These are phyloP conservation scores for Penicillium fuscoglaucum DNA, from an alignment of 2,329 filamentous ascomycete genomes.

Conservation along the genomic window DNA sequence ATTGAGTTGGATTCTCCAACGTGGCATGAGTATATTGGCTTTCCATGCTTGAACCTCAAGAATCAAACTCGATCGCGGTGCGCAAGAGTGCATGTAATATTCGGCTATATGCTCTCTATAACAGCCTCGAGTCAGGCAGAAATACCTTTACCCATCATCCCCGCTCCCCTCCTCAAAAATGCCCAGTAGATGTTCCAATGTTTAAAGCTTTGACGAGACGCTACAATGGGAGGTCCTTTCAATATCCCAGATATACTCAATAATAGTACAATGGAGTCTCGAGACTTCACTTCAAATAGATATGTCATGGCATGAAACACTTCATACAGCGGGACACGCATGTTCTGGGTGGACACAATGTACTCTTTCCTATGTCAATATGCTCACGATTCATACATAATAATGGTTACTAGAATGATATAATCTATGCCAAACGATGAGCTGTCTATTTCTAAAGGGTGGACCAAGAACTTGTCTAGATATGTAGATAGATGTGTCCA, in stretches of 20 bases:
- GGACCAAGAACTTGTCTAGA: neutral
- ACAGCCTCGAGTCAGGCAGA: too few species aligned
- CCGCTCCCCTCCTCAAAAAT: too few species aligned
- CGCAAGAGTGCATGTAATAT: too few species aligned
- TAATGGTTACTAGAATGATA: neutral
- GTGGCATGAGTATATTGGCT: too few species aligned
- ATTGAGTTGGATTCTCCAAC: too few species aligned
- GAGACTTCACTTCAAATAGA: conserved; percentile 14
- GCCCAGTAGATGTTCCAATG: neutral
- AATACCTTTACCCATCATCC: too few species aligned
- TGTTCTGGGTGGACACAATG: conserved; percentile 12
- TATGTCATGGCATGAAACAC: conserved; percentile 16
- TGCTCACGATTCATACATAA: conserved; percentile 8
- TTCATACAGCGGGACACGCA: conserved; percentile 22
- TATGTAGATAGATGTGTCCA: too few species aligned
- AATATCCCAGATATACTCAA: neutral
- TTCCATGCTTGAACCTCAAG: too few species aligned
- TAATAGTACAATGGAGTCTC: neutral
- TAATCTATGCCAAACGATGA: neutral
- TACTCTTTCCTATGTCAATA: conserved; percentile 17
- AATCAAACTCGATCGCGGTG: too few species aligned
- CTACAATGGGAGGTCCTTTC: too few species aligned
- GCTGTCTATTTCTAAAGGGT: neutral
- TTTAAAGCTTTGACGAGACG: too few species aligned
- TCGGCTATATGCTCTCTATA: too few species aligned